These are phyloP conservation scores for Phaeosphaeria sp. DNA, from an alignment of 2,329 filamentous ascomycete species.

Conservation along the genomic window DNA sequence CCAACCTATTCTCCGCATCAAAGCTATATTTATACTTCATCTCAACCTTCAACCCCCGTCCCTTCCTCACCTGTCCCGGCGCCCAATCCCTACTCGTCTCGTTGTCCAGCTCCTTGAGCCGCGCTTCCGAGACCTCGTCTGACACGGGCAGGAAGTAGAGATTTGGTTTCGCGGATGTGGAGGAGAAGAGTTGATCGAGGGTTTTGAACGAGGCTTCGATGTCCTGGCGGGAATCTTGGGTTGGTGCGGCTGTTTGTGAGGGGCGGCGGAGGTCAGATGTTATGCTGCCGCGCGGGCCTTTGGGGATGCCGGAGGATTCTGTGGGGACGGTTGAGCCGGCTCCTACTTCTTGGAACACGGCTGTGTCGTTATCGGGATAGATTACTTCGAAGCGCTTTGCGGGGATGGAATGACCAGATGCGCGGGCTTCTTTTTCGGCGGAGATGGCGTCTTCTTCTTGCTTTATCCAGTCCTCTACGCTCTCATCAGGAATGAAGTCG, in stretches of 20 bases:
- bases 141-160: constrained; percentile 72
- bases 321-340: constrained; percentile 21
- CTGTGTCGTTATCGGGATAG: constrained; percentile 29
- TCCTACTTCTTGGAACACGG: constrained; percentile 45
- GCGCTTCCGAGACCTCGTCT: constrained; percentile 67
- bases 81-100: constrained; percentile 53
- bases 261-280: constrained; percentile 7
- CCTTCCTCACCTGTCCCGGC: constrained; percentile 37
- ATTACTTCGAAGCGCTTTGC: constrained; percentile 42
- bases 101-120: constrained; percentile 66
- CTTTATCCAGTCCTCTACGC: constrained; percentile 75
- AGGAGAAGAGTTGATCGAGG: constrained; percentile 66
- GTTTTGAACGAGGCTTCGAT: constrained; percentile 55
- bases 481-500: constrained; percentile 84
- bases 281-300: constrained; percentile 24
- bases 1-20: constrained; percentile 52
- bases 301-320: constrained; percentile 23
- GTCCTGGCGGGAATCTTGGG: constrained; percentile 16
- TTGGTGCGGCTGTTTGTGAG: constrained; percentile 7
- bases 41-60: constrained; percentile 35
- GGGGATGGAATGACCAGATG: constrained; percentile 18
- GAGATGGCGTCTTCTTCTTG: constrained; percentile 40
- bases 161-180: constrained; percentile 67
- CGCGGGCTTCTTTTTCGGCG: constrained; percentile 39
- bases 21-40: constrained; percentile 52